phyloP scores from a whole-genome alignment of 257 asterid genomes.

The Jaltomata sinuosa region DNA sequence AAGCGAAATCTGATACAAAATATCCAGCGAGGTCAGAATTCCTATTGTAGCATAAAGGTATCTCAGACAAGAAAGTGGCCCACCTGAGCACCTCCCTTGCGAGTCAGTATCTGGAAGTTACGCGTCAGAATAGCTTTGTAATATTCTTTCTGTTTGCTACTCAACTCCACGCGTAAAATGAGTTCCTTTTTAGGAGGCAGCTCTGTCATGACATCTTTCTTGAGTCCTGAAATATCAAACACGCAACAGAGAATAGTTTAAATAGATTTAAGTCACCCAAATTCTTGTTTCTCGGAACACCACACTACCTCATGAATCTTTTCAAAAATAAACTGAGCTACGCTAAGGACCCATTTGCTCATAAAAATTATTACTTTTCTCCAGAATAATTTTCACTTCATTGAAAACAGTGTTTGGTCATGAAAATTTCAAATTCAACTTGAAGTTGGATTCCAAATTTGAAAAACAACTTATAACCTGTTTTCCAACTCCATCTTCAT shows the following conservation, averaged over 20 bases:
- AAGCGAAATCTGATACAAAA: conserved; percentile 68
- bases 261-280: not conserved
- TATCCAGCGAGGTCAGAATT: conserved; percentile 9
- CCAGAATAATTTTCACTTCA: not conserved
- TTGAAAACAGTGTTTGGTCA: not conserved
- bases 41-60: conserved; percentile 2
- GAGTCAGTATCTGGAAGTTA: conserved; percentile 82
- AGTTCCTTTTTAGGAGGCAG: conserved; percentile 94
- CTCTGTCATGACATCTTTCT: conserved; percentile 94
- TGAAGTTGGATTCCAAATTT: not conserved
- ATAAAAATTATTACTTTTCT: not conserved
- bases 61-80: conserved; percentile 12
- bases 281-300: not conserved
- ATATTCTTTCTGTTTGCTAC: conserved; percentile 91
- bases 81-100: conserved; percentile 98
- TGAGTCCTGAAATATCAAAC: conserved; percentile 59
- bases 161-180: conserved; percentile 88
- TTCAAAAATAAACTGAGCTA: not conserved
- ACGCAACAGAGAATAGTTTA: not conserved
- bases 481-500: not conserved
- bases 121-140: conserved; percentile 96
- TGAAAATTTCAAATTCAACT: not conserved
- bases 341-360: not conserved
- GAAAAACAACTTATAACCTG: not conserved
- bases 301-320: not conserved